These are phyloP conservation scores for Debaryomycetaceae sp. DNA, from an alignment of 1,139 yeast genomes.

Conservation along the genomic window DNA sequence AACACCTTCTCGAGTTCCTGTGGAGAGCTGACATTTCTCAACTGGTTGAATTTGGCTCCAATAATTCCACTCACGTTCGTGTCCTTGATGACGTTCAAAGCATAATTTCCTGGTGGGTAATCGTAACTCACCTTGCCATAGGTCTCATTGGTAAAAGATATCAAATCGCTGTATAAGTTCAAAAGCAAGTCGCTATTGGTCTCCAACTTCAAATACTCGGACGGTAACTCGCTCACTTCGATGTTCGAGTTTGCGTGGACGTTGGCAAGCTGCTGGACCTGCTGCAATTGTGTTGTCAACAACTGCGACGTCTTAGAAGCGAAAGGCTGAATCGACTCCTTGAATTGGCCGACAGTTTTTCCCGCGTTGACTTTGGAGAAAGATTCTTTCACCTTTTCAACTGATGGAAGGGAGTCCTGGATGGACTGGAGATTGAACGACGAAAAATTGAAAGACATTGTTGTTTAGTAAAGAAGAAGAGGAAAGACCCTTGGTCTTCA, in stretches of 20 bases:
- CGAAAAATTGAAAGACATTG: conserved; percentile 54
- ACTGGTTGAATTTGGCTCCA: conserved; percentile 52
- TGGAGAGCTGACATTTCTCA: conserved; percentile 59
- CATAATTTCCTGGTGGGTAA: conserved; percentile 65
- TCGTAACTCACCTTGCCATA: conserved; percentile 67
- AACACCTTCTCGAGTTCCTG: conserved; percentile 60
- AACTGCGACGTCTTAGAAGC: conserved; percentile 40
- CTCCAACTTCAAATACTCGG: conserved; percentile 67
- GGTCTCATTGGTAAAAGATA: conserved; percentile 55
- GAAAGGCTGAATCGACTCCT: conserved; percentile 42
- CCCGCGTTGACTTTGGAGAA: conserved; percentile 39
- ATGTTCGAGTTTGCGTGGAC: conserved; percentile 21
- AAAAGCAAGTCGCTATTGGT: conserved; percentile 61
- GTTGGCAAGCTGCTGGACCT: conserved; percentile 42
- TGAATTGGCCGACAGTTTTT: conserved; percentile 38
- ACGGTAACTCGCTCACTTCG: conserved; percentile 64
- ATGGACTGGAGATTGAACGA: conserved; percentile 42
- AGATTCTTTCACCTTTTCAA: conserved; percentile 39
- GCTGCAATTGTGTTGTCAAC: conserved; percentile 38
- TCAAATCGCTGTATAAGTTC: conserved; percentile 56
- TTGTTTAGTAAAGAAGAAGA: background rate
- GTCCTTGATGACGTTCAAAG: conserved; percentile 45
- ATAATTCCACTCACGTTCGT: conserved; percentile 61
- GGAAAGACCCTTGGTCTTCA: too few relatives aligned
- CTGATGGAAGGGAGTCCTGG: conserved; percentile 45